Base-by-base conservation (phyloP, 2,329 filamentous ascomycete genomes). In the Fusarium sp. region DNA sequence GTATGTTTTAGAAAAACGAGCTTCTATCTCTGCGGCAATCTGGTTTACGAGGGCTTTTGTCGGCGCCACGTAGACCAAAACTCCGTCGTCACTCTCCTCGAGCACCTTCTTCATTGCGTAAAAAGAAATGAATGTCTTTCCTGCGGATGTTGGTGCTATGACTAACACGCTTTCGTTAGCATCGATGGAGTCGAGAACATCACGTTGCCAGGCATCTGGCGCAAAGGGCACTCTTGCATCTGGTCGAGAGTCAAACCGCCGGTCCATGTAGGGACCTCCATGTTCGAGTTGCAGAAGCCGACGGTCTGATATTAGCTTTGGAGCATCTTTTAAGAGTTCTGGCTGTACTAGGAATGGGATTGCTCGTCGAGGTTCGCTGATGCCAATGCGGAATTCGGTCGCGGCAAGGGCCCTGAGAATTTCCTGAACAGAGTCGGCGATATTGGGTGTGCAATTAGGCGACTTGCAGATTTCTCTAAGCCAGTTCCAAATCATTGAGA, bases 21-120 rank as follows among this genome's bases (percentile, higher is more conserved):
- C 91, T 74, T 93, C 88, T 17, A 94, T 83, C 77, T 94, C 91
- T 2, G 91, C 91, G 2, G 91, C 91, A 67, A 95, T 94, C 76
- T 95, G 92, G 74, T 94, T 94, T 59, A 94, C 91, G 13, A 95
- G 81, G 5, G 92, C 91, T 74, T 95, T 95, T 0, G 91, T 94
- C 0, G 92, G 92, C 1, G 91, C 92, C 8, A 95, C 90, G 68
- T 94, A 95, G 1, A 94, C 89, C 9, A 95, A 78, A 4, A 94
- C 84, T 4, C 87, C 88, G 47, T 93, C 87, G 61, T 94, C 86
- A 63, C 87, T 87, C 6, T 84, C 84, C 72, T 90, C 83, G 11
- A 95, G 80, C 2, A 94, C 81, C 73, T 92, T 89, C 72, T 91
- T 90, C 90, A 94, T 95, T 3, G 91, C 91, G 70, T 95, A 94